Percentiles rank a stretch among this genome's conserved stretches.
These are phyloP conservation scores for Globisporangium barbulae DNA, from an alignment of 352 stramenopile genomes.

Conservation along the genomic window DNA sequence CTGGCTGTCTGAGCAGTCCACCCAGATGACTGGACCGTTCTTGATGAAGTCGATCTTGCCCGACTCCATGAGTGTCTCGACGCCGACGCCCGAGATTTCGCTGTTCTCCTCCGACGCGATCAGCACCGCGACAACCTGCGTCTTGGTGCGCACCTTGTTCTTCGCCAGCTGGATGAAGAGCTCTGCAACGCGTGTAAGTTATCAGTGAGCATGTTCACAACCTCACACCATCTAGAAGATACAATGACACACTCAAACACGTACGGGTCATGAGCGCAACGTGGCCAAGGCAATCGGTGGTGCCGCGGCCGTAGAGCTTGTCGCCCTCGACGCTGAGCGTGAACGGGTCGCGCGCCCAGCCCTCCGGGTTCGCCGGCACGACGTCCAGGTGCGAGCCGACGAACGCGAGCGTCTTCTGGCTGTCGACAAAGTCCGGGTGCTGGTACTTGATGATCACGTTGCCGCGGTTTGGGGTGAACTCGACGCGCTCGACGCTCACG, in stretches of 20 bases:
- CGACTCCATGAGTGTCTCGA: slow-evolving; percentile 86
- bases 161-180: slow-evolving; percentile 77
- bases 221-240: neutral
- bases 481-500: slow-evolving; percentile 70
- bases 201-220: neutral
- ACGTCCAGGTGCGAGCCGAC: slow-evolving; percentile 92
- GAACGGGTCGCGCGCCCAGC: slow-evolving; percentile 89
- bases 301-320: slow-evolving; percentile 90
- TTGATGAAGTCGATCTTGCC: slow-evolving; percentile 92
- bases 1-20: slow-evolving; percentile 91
- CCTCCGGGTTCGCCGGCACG: slow-evolving; percentile 90
- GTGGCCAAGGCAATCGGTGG: slow-evolving; percentile 92
- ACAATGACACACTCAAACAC: slow-evolving; percentile 1
- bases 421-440: slow-evolving; percentile 32
- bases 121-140: slow-evolving; percentile 84
- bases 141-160: slow-evolving; percentile 65
- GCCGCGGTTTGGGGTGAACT: slow-evolving; percentile 80
- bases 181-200: slow-evolving; percentile 21
- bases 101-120: slow-evolving; percentile 89
- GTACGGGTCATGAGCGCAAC: slow-evolving; percentile 87
- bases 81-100: slow-evolving; percentile 82
- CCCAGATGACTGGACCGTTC: slow-evolving; percentile 90
- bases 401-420: slow-evolving; percentile 80
- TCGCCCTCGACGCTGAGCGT: slow-evolving; percentile 86
- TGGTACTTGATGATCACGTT: slow-evolving; percentile 92